Evolutionary conservation across 176 grass and related monocot genomes (phyloP), one percentile per base, ranked within the genome.

Genomic region (Olyra latifolia): DNA sequence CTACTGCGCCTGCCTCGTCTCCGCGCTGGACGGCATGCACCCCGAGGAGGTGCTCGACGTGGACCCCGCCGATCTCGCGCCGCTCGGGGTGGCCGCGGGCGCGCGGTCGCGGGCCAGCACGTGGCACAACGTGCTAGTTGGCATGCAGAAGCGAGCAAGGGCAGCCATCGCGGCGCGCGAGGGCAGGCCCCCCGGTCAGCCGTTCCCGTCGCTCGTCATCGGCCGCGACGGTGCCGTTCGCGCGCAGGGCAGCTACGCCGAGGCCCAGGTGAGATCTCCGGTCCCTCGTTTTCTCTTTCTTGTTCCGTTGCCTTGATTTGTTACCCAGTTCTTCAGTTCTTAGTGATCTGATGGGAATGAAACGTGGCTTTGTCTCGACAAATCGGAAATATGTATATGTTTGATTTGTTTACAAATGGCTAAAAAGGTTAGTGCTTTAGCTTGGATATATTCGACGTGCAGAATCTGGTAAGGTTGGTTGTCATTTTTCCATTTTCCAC

Each of bases 161-260:
- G 75, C 83, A 32, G 77, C 81, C 74, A 78, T 98, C 32, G 90
- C 88, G 10, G 78, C 65, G 49, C 78, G 80, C 13, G 90, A 98
- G 77, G 92, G 95, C 7, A 88, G 88, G 58, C 60, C 76, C 48
- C 81, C 78, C 15, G 80, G 83, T 1, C 81, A 89, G 12, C 95
- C 88, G 13, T 98, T 98, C 76, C 95, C 95, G 19, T 98, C 95
- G 12, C 88, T 98, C n/a, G 77, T 93, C 71, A 94, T 98, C 62
- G 75, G 83, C 12, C 74, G 82, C 38, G 81, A 88, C 77, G 90
- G 95, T 38, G 76, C 69, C 75, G 58, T 98, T 43, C 83, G 73
- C 35, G 90, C 95, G 20, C 87, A 89, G 46, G 95, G 95, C 2
- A 98, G 80, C 78, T 98, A 94, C 44, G 95, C 95, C 6, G 86